These are phyloP conservation scores for Colletotrichum tofieldiae DNA, from an alignment of 2,329 filamentous ascomycete species.

Conservation along the genomic window DNA sequence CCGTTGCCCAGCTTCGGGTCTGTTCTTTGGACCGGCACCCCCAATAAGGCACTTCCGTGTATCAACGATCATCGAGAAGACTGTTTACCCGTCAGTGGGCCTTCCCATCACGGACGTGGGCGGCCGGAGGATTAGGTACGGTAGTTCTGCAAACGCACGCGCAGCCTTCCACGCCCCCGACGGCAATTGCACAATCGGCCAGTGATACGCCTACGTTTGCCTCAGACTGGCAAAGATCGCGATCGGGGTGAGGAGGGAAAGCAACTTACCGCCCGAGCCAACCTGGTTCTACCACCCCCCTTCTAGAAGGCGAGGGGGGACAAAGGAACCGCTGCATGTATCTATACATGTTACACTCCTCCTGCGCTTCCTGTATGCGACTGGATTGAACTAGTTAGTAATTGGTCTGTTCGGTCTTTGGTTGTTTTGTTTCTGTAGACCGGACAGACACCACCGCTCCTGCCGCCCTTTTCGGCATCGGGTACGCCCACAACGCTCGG, in stretches of 20 bases:
- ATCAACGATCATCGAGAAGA: neutral
- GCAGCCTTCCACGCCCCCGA: neutral
- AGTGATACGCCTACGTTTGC: neutral
- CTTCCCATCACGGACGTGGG: constrained; percentile 12
- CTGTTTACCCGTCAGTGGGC: neutral
- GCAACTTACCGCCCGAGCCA: neutral
- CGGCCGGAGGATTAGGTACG: constrained; percentile 1
- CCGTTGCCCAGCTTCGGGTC: constrained; percentile 13
- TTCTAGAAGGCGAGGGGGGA: constrained; percentile 8
- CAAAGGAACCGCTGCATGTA: constrained; percentile 4
- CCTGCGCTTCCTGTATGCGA: neutral
- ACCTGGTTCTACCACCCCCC: neutral
- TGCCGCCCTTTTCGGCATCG: constrained; percentile 19
- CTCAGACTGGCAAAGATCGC: neutral
- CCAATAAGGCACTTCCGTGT: neutral
- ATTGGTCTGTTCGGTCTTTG: neutral
- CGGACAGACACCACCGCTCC: constrained; percentile 26
- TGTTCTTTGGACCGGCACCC: neutral
- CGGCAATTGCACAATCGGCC: neutral
- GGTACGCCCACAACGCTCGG: constrained; percentile 23
- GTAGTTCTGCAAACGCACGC: constrained; percentile 16
- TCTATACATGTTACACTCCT: neutral
- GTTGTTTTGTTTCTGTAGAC: neutral
- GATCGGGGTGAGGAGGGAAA: neutral
- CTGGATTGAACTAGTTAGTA: neutral